phyloP scores from a whole-genome alignment of 768 basidiomycete species.

The Chlorophyllum brunneum region DNA sequence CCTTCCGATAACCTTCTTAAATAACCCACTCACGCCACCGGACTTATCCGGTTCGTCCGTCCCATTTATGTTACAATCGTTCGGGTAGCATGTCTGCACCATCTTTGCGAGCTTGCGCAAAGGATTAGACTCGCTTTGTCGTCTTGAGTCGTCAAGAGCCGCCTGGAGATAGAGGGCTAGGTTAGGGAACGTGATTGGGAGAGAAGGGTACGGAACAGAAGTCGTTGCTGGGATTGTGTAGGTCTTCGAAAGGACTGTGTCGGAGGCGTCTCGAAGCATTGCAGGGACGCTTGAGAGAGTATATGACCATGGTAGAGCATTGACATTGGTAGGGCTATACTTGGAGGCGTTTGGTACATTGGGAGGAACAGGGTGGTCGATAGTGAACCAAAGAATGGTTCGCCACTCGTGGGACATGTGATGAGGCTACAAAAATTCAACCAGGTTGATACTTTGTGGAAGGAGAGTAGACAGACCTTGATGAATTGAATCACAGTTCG shows the following conservation, averaged over 20 bases:
- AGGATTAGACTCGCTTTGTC: constrained; percentile 58
- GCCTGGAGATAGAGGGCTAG: constrained; percentile 74
- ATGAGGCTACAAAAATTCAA: constrained; percentile 47
- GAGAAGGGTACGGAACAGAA: constrained; percentile 58
- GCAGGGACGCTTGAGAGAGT: constrained; percentile 54
- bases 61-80: constrained; percentile 24
- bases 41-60: constrained; percentile 33
- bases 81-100: constrained; percentile 64
- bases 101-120: constrained; percentile 66
- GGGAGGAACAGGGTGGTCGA: constrained; percentile 62
- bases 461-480: constrained; percentile 42
- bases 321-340: constrained; percentile 57
- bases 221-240: constrained; percentile 66
- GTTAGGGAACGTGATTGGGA: constrained; percentile 74
- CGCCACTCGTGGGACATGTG: constrained; percentile 62
- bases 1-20: constrained; percentile 60
- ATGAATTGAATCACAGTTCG: constrained; percentile 79
- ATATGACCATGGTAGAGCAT: constrained; percentile 70
- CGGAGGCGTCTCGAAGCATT: constrained; percentile 59
- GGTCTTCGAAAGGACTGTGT: constrained; percentile 60
- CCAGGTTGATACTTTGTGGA: background rate
- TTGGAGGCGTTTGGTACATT: constrained; percentile 39
- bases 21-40: constrained; percentile 40
- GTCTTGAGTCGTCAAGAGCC: constrained; percentile 65
- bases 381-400: constrained; percentile 71